Evolutionary conservation across 257 asterid genomes (phyloP).

Genomic region (Solanum sitiens): DNA sequence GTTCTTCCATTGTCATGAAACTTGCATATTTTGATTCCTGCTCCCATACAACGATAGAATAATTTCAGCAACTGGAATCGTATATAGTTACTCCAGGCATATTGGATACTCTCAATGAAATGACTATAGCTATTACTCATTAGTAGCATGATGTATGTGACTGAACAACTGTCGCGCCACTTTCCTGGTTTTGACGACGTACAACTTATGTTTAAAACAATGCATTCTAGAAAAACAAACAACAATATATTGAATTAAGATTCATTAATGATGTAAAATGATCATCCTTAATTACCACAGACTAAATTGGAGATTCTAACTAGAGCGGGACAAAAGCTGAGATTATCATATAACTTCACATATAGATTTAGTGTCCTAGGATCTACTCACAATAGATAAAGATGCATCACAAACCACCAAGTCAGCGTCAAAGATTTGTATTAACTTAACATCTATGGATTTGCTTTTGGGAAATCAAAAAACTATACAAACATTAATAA

Average conservation of each 20-base stretch:
- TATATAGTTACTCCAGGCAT: not conserved
- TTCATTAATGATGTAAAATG: not conserved
- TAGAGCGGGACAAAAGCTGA: not conserved
- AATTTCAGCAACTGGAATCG: not conserved
- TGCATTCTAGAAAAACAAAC: not conserved
- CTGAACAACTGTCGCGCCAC: not conserved
- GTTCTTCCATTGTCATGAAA: slow-evolving; percentile 24
- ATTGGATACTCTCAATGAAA: not conserved
- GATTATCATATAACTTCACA: not conserved
- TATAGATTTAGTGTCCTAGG: not conserved
- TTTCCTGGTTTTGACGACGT: not conserved
- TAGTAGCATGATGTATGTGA: not conserved
- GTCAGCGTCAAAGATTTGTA: not conserved
- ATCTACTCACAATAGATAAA: not conserved
- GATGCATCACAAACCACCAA: not conserved
- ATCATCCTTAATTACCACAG: not conserved
- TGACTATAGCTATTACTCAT: not conserved
- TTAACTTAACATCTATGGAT: not conserved
- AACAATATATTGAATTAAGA: not conserved
- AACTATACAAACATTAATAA: not conserved
- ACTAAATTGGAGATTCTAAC: not conserved
- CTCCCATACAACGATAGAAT: slow-evolving; percentile 12
- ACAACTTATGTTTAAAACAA: not conserved
- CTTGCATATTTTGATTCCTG: slow-evolving; percentile 10
- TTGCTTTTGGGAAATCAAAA: not conserved